Evolutionary conservation across 441 rosid genomes (phyloP), one percentile per base, ranked within the genome.

Genomic region (Bocquillonia castaneifolia): DNA sequence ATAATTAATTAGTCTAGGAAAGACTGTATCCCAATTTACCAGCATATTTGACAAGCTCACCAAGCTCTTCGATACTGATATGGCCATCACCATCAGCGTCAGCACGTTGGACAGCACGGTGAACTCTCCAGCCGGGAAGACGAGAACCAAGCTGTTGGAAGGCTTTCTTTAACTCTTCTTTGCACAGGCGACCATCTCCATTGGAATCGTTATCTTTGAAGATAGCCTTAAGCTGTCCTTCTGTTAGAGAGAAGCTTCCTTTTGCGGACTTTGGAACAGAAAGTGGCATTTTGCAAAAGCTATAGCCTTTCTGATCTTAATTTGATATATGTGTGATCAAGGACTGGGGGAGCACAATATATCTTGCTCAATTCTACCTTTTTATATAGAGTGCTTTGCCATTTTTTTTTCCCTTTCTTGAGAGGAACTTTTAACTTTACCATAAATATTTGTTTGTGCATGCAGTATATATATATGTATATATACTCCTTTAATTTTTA

Each of bases 151-250:
- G 52, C 23, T 39, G 20, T n/a, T 55, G 18, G 36, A 75, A 71
- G 36, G 79, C 80, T 6, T 31, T 37, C 71, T 48, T 67, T 7
- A 80, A 53, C 71, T 78, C 78, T 47, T 63, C 63, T 63, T 56
- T 68, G 61, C 72, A 61, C 0, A 81, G 77, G 1, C 51, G 28
- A 1, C 70, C 47, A 18, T 80, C 79, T 29, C 64, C 54, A 42
- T 75, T 39, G 0, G 17, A 26, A 15, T 76, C 78, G 9, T 50
- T 31, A 0, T 57, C 42, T 64, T 65, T 47, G 31, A 77, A 58
- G 28, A 74, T 42, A 10, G 20, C 25, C 57, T 59, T 70, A 61
- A 72, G 25, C 69, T 76, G 69, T n/a, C 32, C 70, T 59, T 66
- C 66, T 0, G 63, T 66, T 20, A 62, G 29, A 22, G 26, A 20